A percentile compares a stretch with the other conserved stretches of the same genome.
Evolutionary conservation across 2,329 filamentous ascomycete genomes (phyloP).

Genomic region (Blumeriella jaapii): DNA sequence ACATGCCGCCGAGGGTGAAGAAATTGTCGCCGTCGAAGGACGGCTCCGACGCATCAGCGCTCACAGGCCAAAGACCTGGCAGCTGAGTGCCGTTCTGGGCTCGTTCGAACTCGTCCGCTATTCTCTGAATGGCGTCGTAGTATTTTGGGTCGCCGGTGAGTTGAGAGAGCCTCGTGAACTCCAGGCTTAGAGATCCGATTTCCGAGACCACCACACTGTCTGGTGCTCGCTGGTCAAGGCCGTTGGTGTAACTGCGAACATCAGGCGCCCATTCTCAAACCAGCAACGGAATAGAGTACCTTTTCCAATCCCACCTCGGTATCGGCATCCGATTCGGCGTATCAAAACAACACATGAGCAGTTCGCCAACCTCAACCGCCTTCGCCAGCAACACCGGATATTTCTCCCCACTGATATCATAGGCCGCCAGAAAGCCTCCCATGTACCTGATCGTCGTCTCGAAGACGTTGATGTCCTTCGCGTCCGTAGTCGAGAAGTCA

Average conservation of each 20-base stretch:
- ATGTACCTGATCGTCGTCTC: constrained; percentile 89
- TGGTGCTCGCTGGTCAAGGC: constrained; percentile 48
- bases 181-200: constrained; percentile 43
- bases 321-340: constrained; percentile 91
- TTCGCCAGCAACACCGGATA: constrained; percentile 59
- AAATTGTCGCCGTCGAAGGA: constrained; percentile 43
- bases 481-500: constrained; percentile 61
- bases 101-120: constrained; percentile 42
- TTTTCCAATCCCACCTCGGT: constrained; percentile 32
- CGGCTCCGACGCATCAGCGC: constrained; percentile 41
- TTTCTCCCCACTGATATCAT: constrained; percentile 66
- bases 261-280: constrained; percentile 29
- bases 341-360: constrained; percentile 62
- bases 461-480: constrained; percentile 44
- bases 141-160: constrained; percentile 49
- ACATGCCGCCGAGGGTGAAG: constrained; percentile 44
- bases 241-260: constrained; percentile 28
- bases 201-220: constrained; percentile 45
- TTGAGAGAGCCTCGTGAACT: constrained; percentile 54
- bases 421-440: constrained; percentile 75
- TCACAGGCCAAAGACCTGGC: constrained; percentile 52
- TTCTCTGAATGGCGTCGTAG: constrained; percentile 49
- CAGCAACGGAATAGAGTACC: constrained; percentile 32
- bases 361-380: constrained; percentile 58
- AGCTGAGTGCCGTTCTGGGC: constrained; percentile 42